A percentile compares a stretch with the other conserved stretches of the same genome.
Evolutionary conservation across 192 early-diverging fungal species (phyloP).

Genomic region (Chytriomyces confervae): DNA sequence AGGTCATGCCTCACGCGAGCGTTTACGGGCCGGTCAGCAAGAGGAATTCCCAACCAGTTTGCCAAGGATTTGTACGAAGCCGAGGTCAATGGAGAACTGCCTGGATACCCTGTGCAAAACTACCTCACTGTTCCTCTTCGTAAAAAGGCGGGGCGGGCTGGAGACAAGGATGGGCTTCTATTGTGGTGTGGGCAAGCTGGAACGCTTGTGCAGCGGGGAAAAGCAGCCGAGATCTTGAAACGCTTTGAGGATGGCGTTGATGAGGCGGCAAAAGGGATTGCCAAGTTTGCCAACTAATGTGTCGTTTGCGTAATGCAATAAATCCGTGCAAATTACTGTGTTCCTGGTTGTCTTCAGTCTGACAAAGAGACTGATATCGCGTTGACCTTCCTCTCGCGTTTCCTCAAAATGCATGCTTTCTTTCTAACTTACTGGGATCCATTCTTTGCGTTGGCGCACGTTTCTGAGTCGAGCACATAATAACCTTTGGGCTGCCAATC

Average conservation of each 20-base stretch:
- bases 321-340: too few relatives aligned
- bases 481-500: too few relatives aligned
- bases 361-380: too few relatives aligned
- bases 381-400: too few relatives aligned
- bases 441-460: too few relatives aligned
- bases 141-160: slow-evolving; percentile 2
- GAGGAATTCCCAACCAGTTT: not conserved
- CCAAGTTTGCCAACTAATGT: too few relatives aligned
- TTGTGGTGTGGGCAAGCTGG: slow-evolving; percentile 20
- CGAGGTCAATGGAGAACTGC: not conserved
- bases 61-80: not conserved
- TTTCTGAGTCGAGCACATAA: too few relatives aligned
- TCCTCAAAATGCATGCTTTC: too few relatives aligned
- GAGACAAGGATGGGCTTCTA: slow-evolving; percentile 6
- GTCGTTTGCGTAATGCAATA: too few relatives aligned
- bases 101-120: slow-evolving; percentile 21
- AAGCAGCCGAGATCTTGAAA: slow-evolving; percentile 3
- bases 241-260: not conserved
- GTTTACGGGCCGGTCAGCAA: slow-evolving; percentile 6
- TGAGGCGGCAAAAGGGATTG: not conserved
- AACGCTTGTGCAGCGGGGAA: slow-evolving; percentile 7
- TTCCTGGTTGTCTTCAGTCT: too few relatives aligned
- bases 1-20: not conserved
- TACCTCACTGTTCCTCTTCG: slow-evolving; percentile 14
- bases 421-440: too few relatives aligned